Conservation (phyloP, 805 yeast genomes). For the Wickerhamiella cacticola region DNA sequence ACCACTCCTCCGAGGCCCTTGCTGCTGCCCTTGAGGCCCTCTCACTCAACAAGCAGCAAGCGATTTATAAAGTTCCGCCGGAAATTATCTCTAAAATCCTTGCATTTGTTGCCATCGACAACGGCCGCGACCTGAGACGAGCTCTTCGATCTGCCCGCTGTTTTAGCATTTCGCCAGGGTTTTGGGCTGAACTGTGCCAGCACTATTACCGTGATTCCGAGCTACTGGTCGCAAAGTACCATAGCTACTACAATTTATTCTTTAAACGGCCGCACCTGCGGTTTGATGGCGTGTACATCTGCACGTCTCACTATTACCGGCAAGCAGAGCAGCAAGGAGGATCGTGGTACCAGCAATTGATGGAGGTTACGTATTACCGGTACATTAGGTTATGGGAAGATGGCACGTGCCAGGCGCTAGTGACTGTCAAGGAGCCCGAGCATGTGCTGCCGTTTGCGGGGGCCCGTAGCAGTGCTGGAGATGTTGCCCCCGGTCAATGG, state of each 20-base stretch:
- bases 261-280: conserved; percentile 62
- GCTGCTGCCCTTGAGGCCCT: conserved; percentile 54
- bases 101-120: conserved; percentile 19
- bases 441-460: conserved; percentile 48
- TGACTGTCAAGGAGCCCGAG: conserved; percentile 62
- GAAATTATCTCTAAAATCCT: conserved; percentile 25
- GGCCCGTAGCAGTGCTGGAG: conserved; percentile 16
- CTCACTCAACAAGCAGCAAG: conserved; percentile 35
- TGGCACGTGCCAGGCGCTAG: conserved; percentile 59
- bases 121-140: conserved; percentile 17
- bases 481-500: conserved; percentile 34
- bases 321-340: conserved; percentile 56
- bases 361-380: conserved; percentile 78
- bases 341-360: conserved; percentile 61
- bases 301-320: conserved; percentile 71
- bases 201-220: conserved; percentile 13
- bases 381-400: conserved; percentile 70
- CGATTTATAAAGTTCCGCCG: conserved; percentile 19
- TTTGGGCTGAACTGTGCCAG: conserved; percentile 24
- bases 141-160: conserved; percentile 17
- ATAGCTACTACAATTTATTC: conserved; percentile 40
- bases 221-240: conserved; percentile 16
- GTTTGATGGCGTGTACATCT: conserved; percentile 72
- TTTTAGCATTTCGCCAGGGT: conserved; percentile 17
- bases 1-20: no score